These are phyloP conservation scores for Barnettozyma sp. DNA, from an alignment of 805 yeast genomes.

Conservation along the genomic window DNA sequence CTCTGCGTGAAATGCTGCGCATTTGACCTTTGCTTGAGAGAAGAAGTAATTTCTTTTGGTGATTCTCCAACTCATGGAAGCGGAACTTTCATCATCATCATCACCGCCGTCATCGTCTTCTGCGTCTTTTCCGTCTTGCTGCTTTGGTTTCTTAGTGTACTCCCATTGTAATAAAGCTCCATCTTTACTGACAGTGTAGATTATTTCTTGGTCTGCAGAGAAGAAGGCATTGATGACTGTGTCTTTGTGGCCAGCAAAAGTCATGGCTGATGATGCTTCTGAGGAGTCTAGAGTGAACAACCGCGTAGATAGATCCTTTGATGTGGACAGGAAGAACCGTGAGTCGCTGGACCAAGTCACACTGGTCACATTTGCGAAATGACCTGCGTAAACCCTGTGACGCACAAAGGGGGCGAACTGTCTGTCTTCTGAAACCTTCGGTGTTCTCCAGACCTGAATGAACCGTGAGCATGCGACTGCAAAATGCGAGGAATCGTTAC, in stretches of 20 bases:
- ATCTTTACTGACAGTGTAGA: constrained; percentile 88
- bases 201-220: constrained; percentile 78
- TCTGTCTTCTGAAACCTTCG: constrained; percentile 69
- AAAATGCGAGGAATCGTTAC: constrained; percentile 83
- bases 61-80: constrained; percentile 71
- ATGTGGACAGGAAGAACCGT: constrained; percentile 75
- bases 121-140: too few species aligned
- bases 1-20: constrained; percentile 75
- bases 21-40: constrained; percentile 61
- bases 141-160: constrained; percentile 55
- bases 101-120: constrained; percentile 38
- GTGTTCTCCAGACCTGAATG: constrained; percentile 91
- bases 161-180: constrained; percentile 95
- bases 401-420: constrained; percentile 96
- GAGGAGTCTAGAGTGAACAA: constrained; percentile 69
- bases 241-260: constrained; percentile 90
- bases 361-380: constrained; percentile 71
- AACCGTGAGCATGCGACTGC: constrained; percentile 81
- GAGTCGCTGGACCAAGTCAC: constrained; percentile 89
- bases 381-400: constrained; percentile 87
- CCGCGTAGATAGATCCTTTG: constrained; percentile 85
- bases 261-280: constrained; percentile 71
- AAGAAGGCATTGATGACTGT: constrained; percentile 84
- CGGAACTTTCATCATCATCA: constrained; percentile 35
- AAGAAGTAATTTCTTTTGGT: constrained; percentile 68